Evolutionary conservation across 306 rosid species (phyloP), one percentile per base, ranked within the genome.

Genomic region (Castanospermum australe): DNA sequence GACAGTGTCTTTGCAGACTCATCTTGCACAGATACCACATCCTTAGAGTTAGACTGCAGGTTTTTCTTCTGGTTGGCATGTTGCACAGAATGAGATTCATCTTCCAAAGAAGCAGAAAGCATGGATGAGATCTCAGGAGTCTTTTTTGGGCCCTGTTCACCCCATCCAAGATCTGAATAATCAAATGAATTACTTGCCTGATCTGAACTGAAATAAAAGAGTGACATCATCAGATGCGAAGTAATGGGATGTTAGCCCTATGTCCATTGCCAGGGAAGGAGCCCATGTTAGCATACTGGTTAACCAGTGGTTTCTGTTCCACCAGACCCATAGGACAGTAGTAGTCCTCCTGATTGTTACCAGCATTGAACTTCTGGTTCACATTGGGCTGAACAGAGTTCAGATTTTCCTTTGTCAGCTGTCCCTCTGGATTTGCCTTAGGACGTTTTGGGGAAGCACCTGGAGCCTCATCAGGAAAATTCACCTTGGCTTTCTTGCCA

Each of bases 401-500:
- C 61, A 44, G 51, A 50, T 84, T 81, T 24, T 44, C 79, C 81
- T 72, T 77, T 57, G 78, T 48, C 47, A 63, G 75, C 55, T 76
- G 60, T 42, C 71, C 82, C 87, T 72, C 79, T 55, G 76, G 82
- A 64, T 62, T 79, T 59, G 35, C 81, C 77, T 87, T 88, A 0
- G 78, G 45, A 50, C 59, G 80, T 77, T 89, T 89, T 41, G 35
- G 57, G 25, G 90, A 54, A 79, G 78, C 47, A 18, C 63, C 39
- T 6, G 87, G 73, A 63, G 91, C 70, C 71, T 93, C 98, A 6
- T 85, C 89, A 3, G 98, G 97, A 65, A 93, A 93, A 69, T 93
- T 93, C 71, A 93, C 97, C 89, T 89, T 93, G 24, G 98, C 98
- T 84, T 91, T 93, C 81, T 84, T 91, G 17, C 98, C 98, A 39